Conservation (phyloP, 2,329 filamentous ascomycete species). For the Metarhizium guizhouense region DNA sequence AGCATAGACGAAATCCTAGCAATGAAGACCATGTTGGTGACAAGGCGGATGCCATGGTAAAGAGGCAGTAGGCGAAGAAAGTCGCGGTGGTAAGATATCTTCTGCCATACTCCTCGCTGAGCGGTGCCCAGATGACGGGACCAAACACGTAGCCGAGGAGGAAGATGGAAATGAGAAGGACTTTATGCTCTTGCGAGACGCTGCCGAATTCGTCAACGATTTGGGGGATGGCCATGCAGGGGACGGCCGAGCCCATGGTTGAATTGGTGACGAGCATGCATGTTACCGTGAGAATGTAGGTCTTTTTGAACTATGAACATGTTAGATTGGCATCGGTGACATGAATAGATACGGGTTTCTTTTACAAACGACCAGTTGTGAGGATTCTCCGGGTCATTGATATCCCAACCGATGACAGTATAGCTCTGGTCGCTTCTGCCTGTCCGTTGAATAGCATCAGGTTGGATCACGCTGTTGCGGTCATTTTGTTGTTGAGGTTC, state of each 20-base stretch:
- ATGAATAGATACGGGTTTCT: not conserved
- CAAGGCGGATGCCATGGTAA: constrained; percentile 47
- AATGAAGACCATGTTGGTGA: constrained; percentile 43
- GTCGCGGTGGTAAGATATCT: constrained; percentile 34
- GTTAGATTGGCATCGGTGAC: not conserved
- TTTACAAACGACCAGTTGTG: constrained; percentile 39
- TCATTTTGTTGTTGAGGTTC: not conserved
- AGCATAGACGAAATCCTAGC: constrained; percentile 45
- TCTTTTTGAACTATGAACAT: constrained; percentile 40
- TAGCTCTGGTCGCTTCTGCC: constrained; percentile 22
- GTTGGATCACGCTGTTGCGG: constrained; percentile 27
- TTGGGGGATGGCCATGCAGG: constrained; percentile 51
- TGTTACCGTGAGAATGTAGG: constrained; percentile 41
- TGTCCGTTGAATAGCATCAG: constrained; percentile 24
- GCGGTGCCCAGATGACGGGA: constrained; percentile 53
- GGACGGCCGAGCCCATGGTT: constrained; percentile 56
- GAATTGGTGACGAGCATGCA: constrained; percentile 57
- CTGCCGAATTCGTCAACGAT: constrained; percentile 50
- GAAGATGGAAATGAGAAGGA: constrained; percentile 54
- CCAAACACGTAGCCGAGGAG: constrained; percentile 55
- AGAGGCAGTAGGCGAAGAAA: constrained; percentile 39
- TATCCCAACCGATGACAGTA: constrained; percentile 35
- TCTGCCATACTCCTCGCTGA: constrained; percentile 57
- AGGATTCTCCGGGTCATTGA: constrained; percentile 41
- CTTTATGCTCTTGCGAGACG: constrained; percentile 33